Evolutionary conservation across 352 stramenopile genomes (phyloP).

Genomic region (Peronosclerospora sorghi): DNA sequence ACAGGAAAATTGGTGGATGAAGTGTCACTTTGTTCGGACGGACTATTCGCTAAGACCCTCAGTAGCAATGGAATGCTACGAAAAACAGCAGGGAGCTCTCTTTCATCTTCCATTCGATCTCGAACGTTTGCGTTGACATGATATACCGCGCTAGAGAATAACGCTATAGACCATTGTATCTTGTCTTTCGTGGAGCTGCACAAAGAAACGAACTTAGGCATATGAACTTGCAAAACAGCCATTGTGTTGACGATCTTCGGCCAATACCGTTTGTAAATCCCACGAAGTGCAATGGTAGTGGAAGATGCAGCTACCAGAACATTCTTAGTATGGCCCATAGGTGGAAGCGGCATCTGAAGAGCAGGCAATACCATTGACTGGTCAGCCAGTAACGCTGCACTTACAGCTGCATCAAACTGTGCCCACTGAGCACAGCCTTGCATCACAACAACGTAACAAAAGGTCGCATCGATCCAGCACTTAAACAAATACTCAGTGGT

Average conservation of each 20-base stretch:
- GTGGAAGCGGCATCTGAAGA: conserved; percentile 23
- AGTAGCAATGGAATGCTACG: conserved; percentile 27
- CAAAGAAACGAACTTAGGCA: conserved; percentile 15
- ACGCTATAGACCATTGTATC: conserved; percentile 17
- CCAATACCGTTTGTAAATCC: conserved; percentile 52
- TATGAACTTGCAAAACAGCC: conserved; percentile 19
- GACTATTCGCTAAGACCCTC: conserved; percentile 7
- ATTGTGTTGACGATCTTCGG: conserved; percentile 39
- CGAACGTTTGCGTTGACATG: conserved; percentile 33
- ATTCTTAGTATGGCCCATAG: conserved; percentile 1
- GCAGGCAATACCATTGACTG: conserved; percentile 19
- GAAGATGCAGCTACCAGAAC: conserved; percentile 3
- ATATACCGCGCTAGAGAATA: conserved; percentile 32
- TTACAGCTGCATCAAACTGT: conserved; percentile 6
- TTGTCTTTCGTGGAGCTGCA: conserved; percentile 1
- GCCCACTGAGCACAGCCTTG: conserved; percentile 31
- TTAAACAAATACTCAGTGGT: conserved; percentile 30
- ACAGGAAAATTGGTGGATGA: conserved; percentile 13
- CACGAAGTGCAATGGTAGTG: conserved; percentile 10
- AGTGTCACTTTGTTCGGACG: conserved; percentile 1
- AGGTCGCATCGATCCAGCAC: conserved; percentile 43
- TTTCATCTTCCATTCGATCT: conserved; percentile 28
- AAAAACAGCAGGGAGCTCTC: conserved; percentile 29
- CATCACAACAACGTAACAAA: conserved; percentile 36
- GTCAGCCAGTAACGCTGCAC: conserved; percentile 2